phyloP scores from a whole-genome alignment of 2,329 filamentous ascomycete genomes.

The Fusarium liriodendri region DNA sequence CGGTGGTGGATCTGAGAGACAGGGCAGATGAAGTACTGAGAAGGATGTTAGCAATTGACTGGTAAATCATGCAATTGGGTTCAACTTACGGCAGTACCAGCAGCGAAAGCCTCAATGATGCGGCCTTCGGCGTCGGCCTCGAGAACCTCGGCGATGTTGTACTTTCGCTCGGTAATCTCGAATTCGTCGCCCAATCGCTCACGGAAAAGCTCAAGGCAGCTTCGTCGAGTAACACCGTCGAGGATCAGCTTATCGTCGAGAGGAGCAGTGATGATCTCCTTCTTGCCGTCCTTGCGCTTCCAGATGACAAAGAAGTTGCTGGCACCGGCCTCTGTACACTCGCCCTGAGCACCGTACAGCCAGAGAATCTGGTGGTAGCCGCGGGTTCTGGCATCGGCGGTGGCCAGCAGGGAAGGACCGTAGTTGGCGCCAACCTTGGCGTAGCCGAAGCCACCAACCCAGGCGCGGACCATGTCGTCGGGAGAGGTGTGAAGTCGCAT shows the following conservation, averaged over 20 bases:
- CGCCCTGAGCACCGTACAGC: slow-evolving; percentile 82
- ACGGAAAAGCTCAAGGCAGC: slow-evolving; percentile 78
- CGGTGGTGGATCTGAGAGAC: slow-evolving; percentile 77
- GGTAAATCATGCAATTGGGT: neutral
- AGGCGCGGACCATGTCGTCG: slow-evolving; percentile 88
- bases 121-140: slow-evolving; percentile 80
- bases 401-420: slow-evolving; percentile 83
- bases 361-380: slow-evolving; percentile 95
- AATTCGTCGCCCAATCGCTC: slow-evolving; percentile 69
- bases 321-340: slow-evolving; percentile 91
- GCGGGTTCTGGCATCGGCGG: slow-evolving; percentile 75
- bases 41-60: slow-evolving; percentile 28
- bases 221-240: slow-evolving; percentile 87
- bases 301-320: slow-evolving; percentile 93
- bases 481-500: slow-evolving; percentile 82
- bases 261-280: slow-evolving; percentile 83
- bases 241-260: slow-evolving; percentile 86
- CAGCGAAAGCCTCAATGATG: slow-evolving; percentile 85
- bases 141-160: slow-evolving; percentile 82
- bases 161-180: slow-evolving; percentile 84
- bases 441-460: slow-evolving; percentile 92
- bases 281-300: slow-evolving; percentile 64
- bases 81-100: slow-evolving; percentile 82
- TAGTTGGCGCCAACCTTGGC: slow-evolving; percentile 96
- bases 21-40: slow-evolving; percentile 76